These are phyloP conservation scores for Pontederia paniculata DNA, from an alignment of 176 grass and related monocot species.

Conservation along the genomic window DNA sequence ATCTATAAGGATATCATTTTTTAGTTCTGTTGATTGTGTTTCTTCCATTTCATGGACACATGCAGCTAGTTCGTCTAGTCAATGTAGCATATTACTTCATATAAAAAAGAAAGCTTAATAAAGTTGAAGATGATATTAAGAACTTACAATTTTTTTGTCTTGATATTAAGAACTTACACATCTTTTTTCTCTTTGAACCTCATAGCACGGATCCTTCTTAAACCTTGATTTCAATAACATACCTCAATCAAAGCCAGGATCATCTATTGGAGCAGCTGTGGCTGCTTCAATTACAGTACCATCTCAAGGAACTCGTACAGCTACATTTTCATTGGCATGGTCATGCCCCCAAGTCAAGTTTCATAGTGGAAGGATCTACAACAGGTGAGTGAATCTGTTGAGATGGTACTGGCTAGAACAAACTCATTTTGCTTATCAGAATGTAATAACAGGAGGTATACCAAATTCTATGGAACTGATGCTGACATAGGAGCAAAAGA, in stretches of 20 bases:
- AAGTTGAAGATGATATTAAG: too few relatives aligned
- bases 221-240: conserved; percentile 46
- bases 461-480: conserved; percentile 86
- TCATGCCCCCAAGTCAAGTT: conserved; percentile 95
- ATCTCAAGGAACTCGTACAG: conserved; percentile 40
- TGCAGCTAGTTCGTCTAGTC: too few relatives aligned
- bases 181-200: conserved; percentile 6
- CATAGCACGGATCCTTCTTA: conserved; percentile 71
- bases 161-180: too few relatives aligned
- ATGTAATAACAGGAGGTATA: conserved; percentile 55
- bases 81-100: too few relatives aligned
- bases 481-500: conserved; percentile 43
- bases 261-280: conserved; percentile 82
- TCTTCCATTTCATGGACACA: too few relatives aligned
- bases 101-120: too few relatives aligned
- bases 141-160: neutral
- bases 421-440: conserved; percentile 4
- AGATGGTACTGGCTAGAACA: neutral
- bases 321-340: conserved; percentile 94
- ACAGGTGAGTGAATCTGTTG: conserved; percentile 40
- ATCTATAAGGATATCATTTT: too few relatives aligned
- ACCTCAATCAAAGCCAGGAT: conserved; percentile 37
- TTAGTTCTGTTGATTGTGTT: too few relatives aligned
- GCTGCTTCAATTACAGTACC: conserved; percentile 59
- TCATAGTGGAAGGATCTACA: conserved; percentile 76